phyloP scores from a whole-genome alignment of 1,284 basidiomycete species.

The Moesziomyces antarcticus region DNA sequence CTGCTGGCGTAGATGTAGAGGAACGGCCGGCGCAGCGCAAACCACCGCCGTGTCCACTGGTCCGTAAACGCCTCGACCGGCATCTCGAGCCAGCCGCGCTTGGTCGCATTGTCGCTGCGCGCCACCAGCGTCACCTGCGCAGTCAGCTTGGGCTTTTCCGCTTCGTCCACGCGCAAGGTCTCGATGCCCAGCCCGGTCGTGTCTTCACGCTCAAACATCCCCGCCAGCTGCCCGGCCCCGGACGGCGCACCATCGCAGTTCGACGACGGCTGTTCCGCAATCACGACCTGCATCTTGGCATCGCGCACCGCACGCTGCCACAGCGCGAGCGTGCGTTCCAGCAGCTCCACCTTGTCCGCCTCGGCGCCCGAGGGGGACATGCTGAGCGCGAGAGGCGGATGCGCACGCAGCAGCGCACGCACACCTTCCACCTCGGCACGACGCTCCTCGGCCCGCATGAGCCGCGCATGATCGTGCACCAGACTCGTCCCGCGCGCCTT shows the following conservation, averaged over 20 bases:
- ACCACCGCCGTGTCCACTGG: constrained; percentile 84
- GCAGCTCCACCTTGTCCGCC: constrained; percentile 14
- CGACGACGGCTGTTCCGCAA: constrained; percentile 30
- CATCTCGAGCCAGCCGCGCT: constrained; percentile 83
- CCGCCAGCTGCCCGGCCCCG: constrained; percentile 1
- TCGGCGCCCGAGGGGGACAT: constrained; percentile 48
- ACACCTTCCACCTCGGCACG: constrained; percentile 90
- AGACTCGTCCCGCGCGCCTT: constrained; percentile 85
- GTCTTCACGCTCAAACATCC: constrained; percentile 8
- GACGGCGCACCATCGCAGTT: neutral
- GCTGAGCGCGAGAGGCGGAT: constrained; percentile 20
- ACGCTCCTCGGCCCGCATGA: constrained; percentile 77
- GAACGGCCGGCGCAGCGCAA: constrained; percentile 86
- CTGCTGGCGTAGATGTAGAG: constrained; percentile 85
- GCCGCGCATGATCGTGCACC: constrained; percentile 82
- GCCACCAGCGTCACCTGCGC: constrained; percentile 47
- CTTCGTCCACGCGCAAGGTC: no score
- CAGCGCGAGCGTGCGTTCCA: constrained; percentile 33
- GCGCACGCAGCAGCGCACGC: constrained; percentile 75
- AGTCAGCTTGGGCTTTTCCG: constrained; percentile 35
- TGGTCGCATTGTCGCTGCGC: constrained; percentile 80
- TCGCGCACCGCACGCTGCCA: constrained; percentile 52
- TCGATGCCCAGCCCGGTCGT: neutral
- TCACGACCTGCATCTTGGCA: constrained; percentile 30
- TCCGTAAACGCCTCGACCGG: constrained; percentile 82